These are phyloP conservation scores for Fusarium sp. DNA, from an alignment of 2,329 filamentous ascomycete species.

Conservation along the genomic window DNA sequence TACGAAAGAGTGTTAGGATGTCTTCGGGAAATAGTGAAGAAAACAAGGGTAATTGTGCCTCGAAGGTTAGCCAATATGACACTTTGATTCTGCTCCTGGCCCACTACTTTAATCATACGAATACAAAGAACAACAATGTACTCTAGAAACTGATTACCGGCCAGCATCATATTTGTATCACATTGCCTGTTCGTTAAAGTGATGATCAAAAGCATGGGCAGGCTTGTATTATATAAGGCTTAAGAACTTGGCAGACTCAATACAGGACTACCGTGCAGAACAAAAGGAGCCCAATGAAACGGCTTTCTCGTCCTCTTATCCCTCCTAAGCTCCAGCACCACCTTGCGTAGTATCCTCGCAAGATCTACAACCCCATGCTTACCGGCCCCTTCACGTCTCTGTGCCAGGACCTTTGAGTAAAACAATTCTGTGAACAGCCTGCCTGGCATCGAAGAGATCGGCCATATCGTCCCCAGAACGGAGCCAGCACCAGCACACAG, in stretches of 20 bases:
- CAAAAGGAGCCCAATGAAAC: not conserved
- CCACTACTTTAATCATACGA: not conserved
- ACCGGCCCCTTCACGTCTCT: not conserved
- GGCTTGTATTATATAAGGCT: no score
- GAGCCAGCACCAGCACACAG: not conserved
- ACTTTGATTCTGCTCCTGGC: not conserved
- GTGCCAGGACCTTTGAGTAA: not conserved
- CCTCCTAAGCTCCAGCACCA: not conserved
- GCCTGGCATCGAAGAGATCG: not conserved
- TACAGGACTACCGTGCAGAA: not conserved
- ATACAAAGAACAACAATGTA: not conserved
- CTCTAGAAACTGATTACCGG: not conserved
- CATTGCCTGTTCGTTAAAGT: no score
- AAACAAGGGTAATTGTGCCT: not conserved
- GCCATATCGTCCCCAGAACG: not conserved
- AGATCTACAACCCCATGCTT: not conserved
- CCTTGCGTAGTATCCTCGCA: not conserved
- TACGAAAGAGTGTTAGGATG: not conserved
- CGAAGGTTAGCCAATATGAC: not conserved
- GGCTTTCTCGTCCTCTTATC: not conserved
- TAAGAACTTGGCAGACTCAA: no score
- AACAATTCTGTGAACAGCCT: not conserved
- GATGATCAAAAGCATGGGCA: not conserved
- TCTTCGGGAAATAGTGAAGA: not conserved
- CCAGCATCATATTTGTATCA: no score